Conservation (phyloP, 805 yeast genomes). For the Kuraishia borneana region DNA sequence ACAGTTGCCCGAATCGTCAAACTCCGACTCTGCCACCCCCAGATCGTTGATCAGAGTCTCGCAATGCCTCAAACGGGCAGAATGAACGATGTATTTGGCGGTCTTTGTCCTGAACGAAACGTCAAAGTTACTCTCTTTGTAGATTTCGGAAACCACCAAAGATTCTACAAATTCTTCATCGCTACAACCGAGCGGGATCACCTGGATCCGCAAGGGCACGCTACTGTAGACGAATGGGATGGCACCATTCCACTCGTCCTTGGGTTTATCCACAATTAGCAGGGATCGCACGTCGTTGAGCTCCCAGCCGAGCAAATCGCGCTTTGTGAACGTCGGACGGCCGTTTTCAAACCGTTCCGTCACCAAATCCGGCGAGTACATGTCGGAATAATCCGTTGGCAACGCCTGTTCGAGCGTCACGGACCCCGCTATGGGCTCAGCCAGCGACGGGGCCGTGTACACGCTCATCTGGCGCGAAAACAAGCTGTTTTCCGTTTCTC, state of each 20-base stretch:
- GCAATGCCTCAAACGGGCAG: slow-evolving; percentile 40
- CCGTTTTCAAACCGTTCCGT: slow-evolving; percentile 42
- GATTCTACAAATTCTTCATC: slow-evolving; percentile 36
- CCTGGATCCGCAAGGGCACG: slow-evolving; percentile 11
- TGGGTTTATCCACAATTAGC: slow-evolving; percentile 36
- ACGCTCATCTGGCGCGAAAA: background rate
- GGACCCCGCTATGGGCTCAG: background rate
- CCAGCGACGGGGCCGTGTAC: background rate
- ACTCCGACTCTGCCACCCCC: slow-evolving; percentile 9
- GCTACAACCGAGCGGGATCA: slow-evolving; percentile 37
- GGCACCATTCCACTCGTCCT: slow-evolving; percentile 44
- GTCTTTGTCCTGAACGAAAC: slow-evolving; percentile 41
- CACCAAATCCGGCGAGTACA: slow-evolving; percentile 46
- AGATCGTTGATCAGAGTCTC: slow-evolving; percentile 13
- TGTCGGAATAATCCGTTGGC: slow-evolving; percentile 40
- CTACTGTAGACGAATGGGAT: slow-evolving; percentile 29
- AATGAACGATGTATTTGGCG: slow-evolving; percentile 49
- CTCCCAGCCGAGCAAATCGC: slow-evolving; percentile 61
- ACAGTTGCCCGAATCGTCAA: slow-evolving; percentile 8
- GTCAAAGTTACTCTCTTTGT: slow-evolving; percentile 51
- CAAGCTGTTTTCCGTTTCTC: background rate
- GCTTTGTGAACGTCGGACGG: slow-evolving; percentile 50
- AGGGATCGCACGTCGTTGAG: slow-evolving; percentile 58
- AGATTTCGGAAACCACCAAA: slow-evolving; percentile 50
- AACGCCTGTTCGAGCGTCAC: slow-evolving; percentile 25